These are phyloP conservation scores for Kondoa subrosea DNA, from an alignment of 768 basidiomycete species.

Conservation along the genomic window DNA sequence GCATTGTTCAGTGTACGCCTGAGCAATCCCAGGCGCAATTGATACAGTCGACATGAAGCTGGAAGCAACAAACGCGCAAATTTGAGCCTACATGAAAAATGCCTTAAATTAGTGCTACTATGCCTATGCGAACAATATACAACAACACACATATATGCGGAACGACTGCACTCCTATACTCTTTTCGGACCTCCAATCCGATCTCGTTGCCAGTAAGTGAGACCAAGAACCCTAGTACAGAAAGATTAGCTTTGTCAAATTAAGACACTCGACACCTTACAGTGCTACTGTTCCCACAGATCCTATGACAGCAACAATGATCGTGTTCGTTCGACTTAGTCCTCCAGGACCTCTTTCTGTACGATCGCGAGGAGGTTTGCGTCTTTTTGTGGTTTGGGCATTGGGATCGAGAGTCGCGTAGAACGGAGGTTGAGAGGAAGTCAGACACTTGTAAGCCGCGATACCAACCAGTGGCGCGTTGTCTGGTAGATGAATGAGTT, in stretches of 20 bases:
- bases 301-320: background rate
- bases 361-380: background rate
- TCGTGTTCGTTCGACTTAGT: background rate
- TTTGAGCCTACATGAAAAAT: too few relatives aligned
- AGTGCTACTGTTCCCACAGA: background rate
- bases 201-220: background rate
- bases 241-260: background rate
- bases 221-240: background rate
- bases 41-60: too few relatives aligned
- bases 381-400: background rate
- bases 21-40: too few relatives aligned
- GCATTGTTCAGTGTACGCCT: too few relatives aligned
- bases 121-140: too few relatives aligned
- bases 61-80: too few relatives aligned
- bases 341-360: background rate
- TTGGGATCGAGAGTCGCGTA: constrained; percentile 45
- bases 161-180: too few relatives aligned
- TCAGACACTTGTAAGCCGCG: constrained; percentile 57
- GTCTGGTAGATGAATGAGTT: too few relatives aligned
- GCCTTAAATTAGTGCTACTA: too few relatives aligned
- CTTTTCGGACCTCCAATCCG: too few relatives aligned
- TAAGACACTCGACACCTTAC: background rate
- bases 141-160: too few relatives aligned
- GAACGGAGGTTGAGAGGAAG: constrained; percentile 52
- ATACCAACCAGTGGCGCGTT: constrained; percentile 70